Conservation (phyloP, 2,329 filamentous ascomycete genomes). For the Ilyonectria destructans region DNA sequence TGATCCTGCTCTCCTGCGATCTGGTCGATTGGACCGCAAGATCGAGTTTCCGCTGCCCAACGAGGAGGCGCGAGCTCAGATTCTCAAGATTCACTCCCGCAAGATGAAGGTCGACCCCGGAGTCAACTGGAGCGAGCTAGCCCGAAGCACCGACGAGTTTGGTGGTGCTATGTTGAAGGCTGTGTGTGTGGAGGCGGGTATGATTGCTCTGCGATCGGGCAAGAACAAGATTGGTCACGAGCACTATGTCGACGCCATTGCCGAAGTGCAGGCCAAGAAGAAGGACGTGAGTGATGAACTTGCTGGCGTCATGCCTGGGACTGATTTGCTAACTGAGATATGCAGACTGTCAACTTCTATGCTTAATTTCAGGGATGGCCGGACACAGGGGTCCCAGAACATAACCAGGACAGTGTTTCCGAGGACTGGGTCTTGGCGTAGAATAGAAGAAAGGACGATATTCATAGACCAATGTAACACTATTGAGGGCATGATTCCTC, state of each 20-base stretch:
- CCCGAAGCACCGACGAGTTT: conserved; percentile 97
- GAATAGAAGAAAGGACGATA: conserved; percentile 40
- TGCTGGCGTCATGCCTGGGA: background rate
- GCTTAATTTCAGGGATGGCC: conserved; percentile 55
- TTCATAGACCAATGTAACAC: conserved; percentile 51
- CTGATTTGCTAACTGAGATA: conserved; percentile 34
- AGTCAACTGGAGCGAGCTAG: conserved; percentile 97
- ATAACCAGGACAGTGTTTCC: conserved; percentile 18
- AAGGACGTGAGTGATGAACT: conserved; percentile 78
- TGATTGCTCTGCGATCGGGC: conserved; percentile 96
- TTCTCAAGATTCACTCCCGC: conserved; percentile 95
- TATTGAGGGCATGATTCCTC: conserved; percentile 36
- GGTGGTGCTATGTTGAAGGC: conserved; percentile 98
- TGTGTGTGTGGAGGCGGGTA: conserved; percentile 98
- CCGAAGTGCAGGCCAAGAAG: conserved; percentile 96
- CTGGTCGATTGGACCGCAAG: conserved; percentile 94
- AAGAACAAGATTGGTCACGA: conserved; percentile 98
- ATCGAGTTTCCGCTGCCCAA: conserved; percentile 99
- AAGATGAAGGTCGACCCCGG: conserved; percentile 97
- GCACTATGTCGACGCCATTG: conserved; percentile 98
- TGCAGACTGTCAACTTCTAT: conserved; percentile 72
- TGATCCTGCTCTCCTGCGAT: conserved; percentile 91
- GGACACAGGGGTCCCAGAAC: conserved; percentile 11
- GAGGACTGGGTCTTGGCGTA: conserved; percentile 35
- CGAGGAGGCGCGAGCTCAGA: conserved; percentile 97